Percentiles rank a stretch among this genome's conserved stretches.
phyloP scores from a whole-genome alignment of 345 rosid species.

The Iberis pinnata region DNA sequence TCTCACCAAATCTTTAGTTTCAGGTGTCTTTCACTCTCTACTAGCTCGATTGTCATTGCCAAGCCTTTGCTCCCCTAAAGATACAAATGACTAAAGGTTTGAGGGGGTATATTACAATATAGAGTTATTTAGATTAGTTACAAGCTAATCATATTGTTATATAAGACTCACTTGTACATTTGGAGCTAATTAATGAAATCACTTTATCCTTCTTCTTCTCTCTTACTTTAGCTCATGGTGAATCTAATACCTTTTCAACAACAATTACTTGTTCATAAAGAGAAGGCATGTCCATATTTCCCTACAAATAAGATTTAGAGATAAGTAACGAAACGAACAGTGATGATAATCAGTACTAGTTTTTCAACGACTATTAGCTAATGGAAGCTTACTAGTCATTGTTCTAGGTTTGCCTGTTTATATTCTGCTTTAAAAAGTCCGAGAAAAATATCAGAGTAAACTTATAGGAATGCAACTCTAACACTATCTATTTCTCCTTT shows the following conservation, averaged over 20 bases:
- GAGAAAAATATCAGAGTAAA: neutral
- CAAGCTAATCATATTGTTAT: too few species aligned
- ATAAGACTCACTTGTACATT: too few species aligned
- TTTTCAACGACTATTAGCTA: neutral
- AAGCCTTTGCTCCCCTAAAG: too few species aligned
- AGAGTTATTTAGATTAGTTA: too few species aligned
- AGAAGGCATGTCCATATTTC: neutral
- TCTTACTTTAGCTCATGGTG: too few species aligned
- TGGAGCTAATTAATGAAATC: too few species aligned
- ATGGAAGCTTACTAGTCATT: neutral
- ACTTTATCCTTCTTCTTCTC: too few species aligned
- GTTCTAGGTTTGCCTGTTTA: slow-evolving; percentile 4
- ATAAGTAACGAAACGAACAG: neutral
- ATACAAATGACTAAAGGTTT: too few species aligned
- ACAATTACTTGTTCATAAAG: neutral
- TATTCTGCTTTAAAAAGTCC: neutral
- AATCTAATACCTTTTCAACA: neutral
- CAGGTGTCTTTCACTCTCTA: too few species aligned
- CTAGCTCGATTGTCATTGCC: too few species aligned
- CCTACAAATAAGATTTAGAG: neutral
- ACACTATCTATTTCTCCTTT: neutral
- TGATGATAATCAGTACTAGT: neutral
- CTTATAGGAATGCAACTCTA: neutral
- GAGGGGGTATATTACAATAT: too few species aligned
- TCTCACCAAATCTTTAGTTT: too few species aligned